Base-by-base conservation (phyloP, 2,329 filamentous ascomycete species). In the Hymenoscyphus infarciens region DNA sequence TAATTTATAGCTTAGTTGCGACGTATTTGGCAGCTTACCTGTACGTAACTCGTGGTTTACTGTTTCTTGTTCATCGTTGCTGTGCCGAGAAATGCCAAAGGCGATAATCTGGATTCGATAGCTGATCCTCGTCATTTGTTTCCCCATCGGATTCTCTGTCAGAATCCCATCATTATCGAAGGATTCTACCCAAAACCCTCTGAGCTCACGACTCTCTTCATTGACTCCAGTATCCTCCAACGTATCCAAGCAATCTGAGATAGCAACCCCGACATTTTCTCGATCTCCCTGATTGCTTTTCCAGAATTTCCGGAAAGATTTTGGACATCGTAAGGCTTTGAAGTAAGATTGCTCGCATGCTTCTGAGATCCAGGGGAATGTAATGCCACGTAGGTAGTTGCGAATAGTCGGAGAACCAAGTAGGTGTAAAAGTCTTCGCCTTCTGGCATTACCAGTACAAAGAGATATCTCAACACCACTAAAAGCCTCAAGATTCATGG, bases 361-460 rank as follows among this genome's bases (percentile, higher is more conserved):
- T 7, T 59, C 39, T 16, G 61, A 61, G 2, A 45, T 39, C 63
- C 63, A 65, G 1, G 52, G 8, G 49, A 63, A 63, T 10, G 38
- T 56, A 25, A 61, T 35, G 16, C 29, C 42, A 45, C 25, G n/a
- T 4, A 66, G 59, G 57, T 66, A 68, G 52, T 65, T 65, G 1
- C 55, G 22, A 57, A 68, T 68, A 13, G 60, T 67, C 16, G 42
- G 29, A 1, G 64, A 65, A 8, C 35, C 25, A 2, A 68, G 61
- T 11, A 68, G 35, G n/a, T 61, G 39, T 13, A 65, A 15, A 2
- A 66, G 42, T 15, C 61, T 25, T 55, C 33, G 19, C 52, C 61
- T 33, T 25, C 56, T 56, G n/a, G 64, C 63, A 59, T 67, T 67
- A 3, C 61, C 39, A 29, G 65, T 65, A 60, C 63, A 67, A 42